These are phyloP conservation scores for Termitomyces sp. DNA, from an alignment of 768 basidiomycete genomes.

Conservation along the genomic window DNA sequence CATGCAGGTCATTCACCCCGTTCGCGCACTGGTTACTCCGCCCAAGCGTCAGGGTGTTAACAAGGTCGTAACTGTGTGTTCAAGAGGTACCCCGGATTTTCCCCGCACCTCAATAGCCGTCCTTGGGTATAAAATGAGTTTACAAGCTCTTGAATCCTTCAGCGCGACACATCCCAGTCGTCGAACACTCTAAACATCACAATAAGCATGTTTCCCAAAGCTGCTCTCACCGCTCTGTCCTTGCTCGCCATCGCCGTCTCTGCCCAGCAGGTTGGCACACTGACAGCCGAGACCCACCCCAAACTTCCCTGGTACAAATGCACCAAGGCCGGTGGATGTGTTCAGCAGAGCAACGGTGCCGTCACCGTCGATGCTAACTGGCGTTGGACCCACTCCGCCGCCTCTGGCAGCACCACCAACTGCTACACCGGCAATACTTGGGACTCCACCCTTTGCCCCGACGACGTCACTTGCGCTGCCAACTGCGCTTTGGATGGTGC, in stretches of 20 bases:
- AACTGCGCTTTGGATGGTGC: conserved; percentile 40
- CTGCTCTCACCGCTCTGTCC: conserved; percentile 33
- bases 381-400: conserved; percentile 45
- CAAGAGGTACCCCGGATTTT: conserved; percentile 6
- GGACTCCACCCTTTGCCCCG: conserved; percentile 47
- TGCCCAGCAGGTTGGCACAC: conserved; percentile 48
- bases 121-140: background rate
- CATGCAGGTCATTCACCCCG: background rate
- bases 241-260: conserved; percentile 18
- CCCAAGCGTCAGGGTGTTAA: background rate
- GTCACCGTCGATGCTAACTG: conserved; percentile 54
- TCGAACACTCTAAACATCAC: background rate
- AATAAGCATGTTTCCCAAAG: conserved; percentile 30
- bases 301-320: conserved; percentile 39
- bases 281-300: conserved; percentile 26
- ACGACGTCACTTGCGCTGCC: conserved; percentile 39
- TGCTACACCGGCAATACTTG: conserved; percentile 58
- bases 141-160: background rate
- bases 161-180: background rate
- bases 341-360: conserved; percentile 24
- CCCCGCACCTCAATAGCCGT: background rate
- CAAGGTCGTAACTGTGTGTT: background rate
- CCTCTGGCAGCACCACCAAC: conserved; percentile 26
- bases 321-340: conserved; percentile 36
- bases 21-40: background rate